Base-by-base conservation (phyloP, 2,329 filamentous ascomycete genomes). In the Tolypocladium paradoxum region DNA sequence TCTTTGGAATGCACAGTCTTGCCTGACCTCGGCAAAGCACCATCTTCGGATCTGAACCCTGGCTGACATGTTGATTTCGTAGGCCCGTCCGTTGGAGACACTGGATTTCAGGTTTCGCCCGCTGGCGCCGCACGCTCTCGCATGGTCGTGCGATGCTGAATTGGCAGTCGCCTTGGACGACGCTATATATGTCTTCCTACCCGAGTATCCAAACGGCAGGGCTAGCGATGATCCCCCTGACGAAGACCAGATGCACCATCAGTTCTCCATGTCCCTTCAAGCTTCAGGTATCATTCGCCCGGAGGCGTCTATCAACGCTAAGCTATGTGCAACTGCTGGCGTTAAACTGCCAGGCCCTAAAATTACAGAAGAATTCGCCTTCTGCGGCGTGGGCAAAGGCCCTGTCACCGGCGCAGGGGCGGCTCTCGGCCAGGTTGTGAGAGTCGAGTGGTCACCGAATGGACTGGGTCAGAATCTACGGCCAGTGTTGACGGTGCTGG, bases 81-180 rank as follows among this genome's bases (percentile, higher is more conserved):
- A 75, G 69, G 70, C 72, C 46, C 71, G 75, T 7, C 75, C 76
- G 1, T 69, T 82, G 9, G 73, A 75, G 58, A 68, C 73, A 3
- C 66, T 78, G 24, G 62, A 66, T 48, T 64, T 79, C 22, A 66
- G 66, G 37, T 70, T 73, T 12, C 66, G 74, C 5, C 73, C 75
- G 20, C 64, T 76, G 55, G 71, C 72, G 31, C 69, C 69, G 5
- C 72, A 73, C 54, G 66, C 70, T 1, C 57, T 74, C 9, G 61
- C 75, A 36, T 82, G 79, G 76, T 83, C 79, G 24, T 75, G 75
- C 56, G 79, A 83, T 51, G 77, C 74, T 27, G 79, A 82, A 59
- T 68, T 83, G 6, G 79, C 79, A 35, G 70, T 82, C 34, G 75
- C 73, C 2, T 75, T 76, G n/a, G 76, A 80, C 56, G 79, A 83